Percentiles rank a stretch among this genome's conserved stretches.
Evolutionary conservation across 164 flowering plant species (phyloP).

Genomic region (Nymphaea colorata): DNA sequence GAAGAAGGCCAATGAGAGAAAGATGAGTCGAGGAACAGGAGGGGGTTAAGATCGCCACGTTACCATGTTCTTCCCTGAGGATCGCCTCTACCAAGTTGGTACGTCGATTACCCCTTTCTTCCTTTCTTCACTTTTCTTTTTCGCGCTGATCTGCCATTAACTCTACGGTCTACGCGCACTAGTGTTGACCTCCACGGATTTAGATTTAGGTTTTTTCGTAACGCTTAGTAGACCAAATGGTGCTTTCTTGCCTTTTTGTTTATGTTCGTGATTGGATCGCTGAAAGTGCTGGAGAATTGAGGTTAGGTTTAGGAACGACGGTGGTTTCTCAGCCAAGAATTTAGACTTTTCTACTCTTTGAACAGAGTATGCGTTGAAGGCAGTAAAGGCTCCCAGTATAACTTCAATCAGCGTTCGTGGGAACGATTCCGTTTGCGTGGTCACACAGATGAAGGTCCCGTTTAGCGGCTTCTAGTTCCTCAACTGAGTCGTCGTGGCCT

Average conservation of each 20-base stretch:
- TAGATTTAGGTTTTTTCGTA: too few relatives aligned
- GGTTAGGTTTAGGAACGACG: background rate
- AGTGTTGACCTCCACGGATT: too few relatives aligned
- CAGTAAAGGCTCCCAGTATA: conserved; percentile 78
- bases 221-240: too few relatives aligned
- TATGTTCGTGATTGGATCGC: background rate
- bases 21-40: conserved; percentile 92
- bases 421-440: conserved; percentile 87
- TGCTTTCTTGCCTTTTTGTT: background rate
- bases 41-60: conserved; percentile 98
- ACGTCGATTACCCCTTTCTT: conserved; percentile 7
- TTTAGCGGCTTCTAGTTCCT: conserved; percentile 26
- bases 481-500: too few relatives aligned
- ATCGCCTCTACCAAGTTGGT: conserved; percentile 94
- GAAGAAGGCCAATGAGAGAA: conserved; percentile 1
- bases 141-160: background rate
- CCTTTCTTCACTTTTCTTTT: background rate
- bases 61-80: conserved; percentile 96
- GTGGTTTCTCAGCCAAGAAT: too few relatives aligned
- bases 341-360: background rate
- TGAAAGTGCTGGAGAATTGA: background rate
- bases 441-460: conserved; percentile 97
- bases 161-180: too few relatives aligned
- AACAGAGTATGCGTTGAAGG: conserved; percentile 94
- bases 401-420: conserved; percentile 95